These are phyloP conservation scores for Coemansia sp. DNA, from an alignment of 192 early-diverging fungal genomes.

Conservation along the genomic window DNA sequence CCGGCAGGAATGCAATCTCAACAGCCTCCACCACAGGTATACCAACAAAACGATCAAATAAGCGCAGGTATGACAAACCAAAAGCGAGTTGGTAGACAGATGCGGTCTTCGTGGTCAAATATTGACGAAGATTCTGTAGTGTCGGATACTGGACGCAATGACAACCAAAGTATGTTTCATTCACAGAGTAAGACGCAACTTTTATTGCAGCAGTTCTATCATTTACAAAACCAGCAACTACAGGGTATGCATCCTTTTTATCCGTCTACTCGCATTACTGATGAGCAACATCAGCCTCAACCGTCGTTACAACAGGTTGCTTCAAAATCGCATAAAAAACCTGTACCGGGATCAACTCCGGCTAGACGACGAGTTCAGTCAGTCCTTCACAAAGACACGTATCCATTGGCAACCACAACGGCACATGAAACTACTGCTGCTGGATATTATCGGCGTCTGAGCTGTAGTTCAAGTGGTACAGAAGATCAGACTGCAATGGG, in stretches of 20 bases:
- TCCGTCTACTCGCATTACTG: neutral
- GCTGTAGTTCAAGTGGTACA: neutral
- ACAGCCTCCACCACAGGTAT: conserved; percentile 5
- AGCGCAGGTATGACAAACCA: conserved; percentile 2
- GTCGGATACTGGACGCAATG: conserved; percentile 15
- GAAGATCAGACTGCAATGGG: neutral
- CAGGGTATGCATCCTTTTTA: conserved; percentile 30
- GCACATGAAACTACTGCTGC: neutral
- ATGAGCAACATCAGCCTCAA: neutral
- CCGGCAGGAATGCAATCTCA: neutral
- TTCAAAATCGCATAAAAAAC: neutral
- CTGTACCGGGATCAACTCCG: neutral
- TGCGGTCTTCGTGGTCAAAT: conserved; percentile 47
- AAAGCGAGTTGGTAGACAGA: conserved; percentile 14
- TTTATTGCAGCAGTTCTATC: conserved; percentile 36
- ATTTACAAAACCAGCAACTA: conserved; percentile 44
- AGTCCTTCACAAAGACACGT: conserved; percentile 6
- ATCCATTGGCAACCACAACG: conserved; percentile 1
- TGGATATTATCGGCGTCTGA: neutral
- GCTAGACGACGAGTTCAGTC: conserved; percentile 6
- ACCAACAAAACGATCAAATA: conserved; percentile 1
- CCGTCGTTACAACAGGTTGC: neutral
- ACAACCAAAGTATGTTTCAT: conserved; percentile 30
- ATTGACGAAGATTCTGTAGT: conserved; percentile 35
- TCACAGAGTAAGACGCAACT: conserved; percentile 14